Evolutionary conservation across 2,329 filamentous ascomycete genomes (phyloP), one percentile per base, ranked within the genome.

Genomic region (Penicillium rolfsii): DNA sequence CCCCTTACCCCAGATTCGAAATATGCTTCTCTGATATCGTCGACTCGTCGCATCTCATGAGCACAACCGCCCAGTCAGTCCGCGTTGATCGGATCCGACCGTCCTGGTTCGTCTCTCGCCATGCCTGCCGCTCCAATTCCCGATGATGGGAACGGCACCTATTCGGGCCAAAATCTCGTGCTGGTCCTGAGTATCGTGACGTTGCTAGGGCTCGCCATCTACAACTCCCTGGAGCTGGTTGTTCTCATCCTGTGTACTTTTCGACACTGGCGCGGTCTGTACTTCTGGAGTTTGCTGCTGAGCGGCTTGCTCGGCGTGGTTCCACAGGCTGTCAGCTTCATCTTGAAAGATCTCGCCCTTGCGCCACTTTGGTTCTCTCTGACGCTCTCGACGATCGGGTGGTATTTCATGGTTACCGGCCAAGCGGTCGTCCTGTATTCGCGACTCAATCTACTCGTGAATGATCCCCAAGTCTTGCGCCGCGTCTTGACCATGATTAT

Each of bases 341-440:
- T 74, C 9, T 59, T 78, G 5, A 65, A 69, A 12, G 66, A 76
- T 14, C 71, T 70, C 14, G 57, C 53, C 12, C 61, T 65, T 40
- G 63, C 59, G 43, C 67, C 36, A 52, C 19, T 61, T 11, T 73
- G 71, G 64, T 55, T 69, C 30, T 64, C 70, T 11, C 67, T 74
- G 5, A 72, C 76, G 16, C 59, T 80, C 12, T 71, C 80, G 16
- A 75, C 74, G 14, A 59, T 86, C 57, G 84, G 82, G 22, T 82
- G 84, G 80, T 80, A 80, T 64, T 61, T 74, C 4, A 85, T 86
- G 60, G 57, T 62, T 16, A 54, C 60, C 24, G 55, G 55, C 14
- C 60, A 62, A 35, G 58, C 60, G 0, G 26, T 62, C 5, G 60
- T 62, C 22, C 49, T 62, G 1, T 62, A 62, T 24, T 62, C 60